Conservation (phyloP, 768 basidiomycete species). For the Paxillus involutus region DNA sequence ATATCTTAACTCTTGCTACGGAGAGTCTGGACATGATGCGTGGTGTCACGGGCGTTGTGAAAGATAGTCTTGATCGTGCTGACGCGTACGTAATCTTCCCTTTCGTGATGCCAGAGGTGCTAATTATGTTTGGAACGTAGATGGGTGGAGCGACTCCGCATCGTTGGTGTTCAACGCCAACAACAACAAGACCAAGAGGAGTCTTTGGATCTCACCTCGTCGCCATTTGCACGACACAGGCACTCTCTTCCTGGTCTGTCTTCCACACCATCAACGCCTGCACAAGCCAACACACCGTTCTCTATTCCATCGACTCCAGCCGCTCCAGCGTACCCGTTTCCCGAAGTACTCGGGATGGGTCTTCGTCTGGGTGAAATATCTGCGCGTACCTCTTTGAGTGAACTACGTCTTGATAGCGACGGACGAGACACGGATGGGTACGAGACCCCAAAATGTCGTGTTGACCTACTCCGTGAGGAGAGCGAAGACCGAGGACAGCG, state of each 20-base stretch:
- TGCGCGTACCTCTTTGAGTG: constrained; percentile 30
- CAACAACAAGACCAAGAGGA: constrained; percentile 26
- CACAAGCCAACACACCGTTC: constrained; percentile 23
- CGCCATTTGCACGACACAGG: constrained; percentile 9
- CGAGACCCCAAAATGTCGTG: constrained; percentile 22
- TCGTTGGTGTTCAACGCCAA: constrained; percentile 72
- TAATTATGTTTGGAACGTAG: constrained; percentile 33
- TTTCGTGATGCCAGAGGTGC: background rate
- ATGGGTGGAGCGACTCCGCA: constrained; percentile 81
- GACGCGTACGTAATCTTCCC: constrained; percentile 61
- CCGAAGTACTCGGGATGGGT: constrained; percentile 25
- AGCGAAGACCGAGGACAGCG: background rate
- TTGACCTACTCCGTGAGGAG: constrained; percentile 7
- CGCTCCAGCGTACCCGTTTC: constrained; percentile 16
- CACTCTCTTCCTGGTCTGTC: constrained; percentile 29
- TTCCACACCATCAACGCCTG: constrained; percentile 31
- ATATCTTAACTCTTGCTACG: constrained; percentile 80
- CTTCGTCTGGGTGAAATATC: constrained; percentile 27
- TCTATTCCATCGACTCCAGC: constrained; percentile 31
- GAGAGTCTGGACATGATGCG: constrained; percentile 94
- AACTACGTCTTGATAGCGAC: constrained; percentile 26
- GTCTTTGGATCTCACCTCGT: constrained; percentile 6
- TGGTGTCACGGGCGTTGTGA: constrained; percentile 83
- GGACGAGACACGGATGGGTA: constrained; percentile 8
- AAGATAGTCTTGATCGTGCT: constrained; percentile 83